Evolutionary conservation across 2,329 filamentous ascomycete species (phyloP), one percentile per base, ranked within the genome.

Genomic region (Penicillium sp.): DNA sequence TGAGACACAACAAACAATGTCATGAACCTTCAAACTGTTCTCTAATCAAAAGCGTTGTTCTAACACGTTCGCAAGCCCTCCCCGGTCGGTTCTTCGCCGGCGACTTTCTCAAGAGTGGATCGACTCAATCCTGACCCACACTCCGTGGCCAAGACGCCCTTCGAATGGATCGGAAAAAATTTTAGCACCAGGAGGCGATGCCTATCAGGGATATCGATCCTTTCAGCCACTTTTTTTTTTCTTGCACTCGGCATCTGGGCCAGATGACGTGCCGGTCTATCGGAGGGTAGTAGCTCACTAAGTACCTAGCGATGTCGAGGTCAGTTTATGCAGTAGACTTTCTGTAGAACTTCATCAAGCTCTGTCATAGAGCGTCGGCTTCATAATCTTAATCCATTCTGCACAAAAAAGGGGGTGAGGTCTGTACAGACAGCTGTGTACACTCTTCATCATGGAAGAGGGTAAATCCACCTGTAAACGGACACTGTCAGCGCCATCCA

Each of bases 401-500:
- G 19, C 19, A 11, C 8, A 19, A 14, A 13, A 22, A 30, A 43
- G 19, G 19, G 22, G 8, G 10, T 19, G 40, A 25, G 3, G 4
- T 43, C 19, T 43, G 40, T 43, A 43, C 40, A 13, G 19, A n/a
- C 8, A n/a, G 6, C 6, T 51, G 16, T 22, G 19, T 35, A 52
- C 11, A 6, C 35, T 13, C 35, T 26, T 26, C 51, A 19, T 16
- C 51, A 65, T 65, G 63, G 52, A 53, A 25, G 48, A 53, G 11
- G 38, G 22, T 37, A 49, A 57, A 8, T 49, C 35, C 38, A 49
- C 52, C 5, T 25, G 63, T 10, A 52, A 53, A 43, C 60, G 58
- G n/a, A 52, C 58, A 14, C 22, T 49, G 2, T 64, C 68, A 30
- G 67, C 58, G 51, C 65, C 59, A 22, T 69, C 67, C 1, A 59